These are phyloP conservation scores for Urtica urens DNA, from an alignment of 306 rosid genomes.

Conservation along the genomic window DNA sequence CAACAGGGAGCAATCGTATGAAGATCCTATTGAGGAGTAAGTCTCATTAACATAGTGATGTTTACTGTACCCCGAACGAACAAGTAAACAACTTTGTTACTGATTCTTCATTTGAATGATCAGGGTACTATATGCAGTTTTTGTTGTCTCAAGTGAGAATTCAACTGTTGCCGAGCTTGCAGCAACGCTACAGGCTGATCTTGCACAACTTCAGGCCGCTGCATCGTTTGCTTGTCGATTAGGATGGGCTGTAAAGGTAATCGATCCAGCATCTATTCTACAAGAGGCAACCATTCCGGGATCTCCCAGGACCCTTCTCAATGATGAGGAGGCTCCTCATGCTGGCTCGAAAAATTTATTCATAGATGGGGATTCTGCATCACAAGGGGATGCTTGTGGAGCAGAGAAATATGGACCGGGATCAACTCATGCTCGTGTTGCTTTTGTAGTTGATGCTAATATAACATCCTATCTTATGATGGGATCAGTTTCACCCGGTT, in stretches of 20 bases:
- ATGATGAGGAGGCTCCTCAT: conserved; percentile 52
- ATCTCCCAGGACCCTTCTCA: conserved; percentile 46
- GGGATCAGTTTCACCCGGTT: conserved; percentile 99
- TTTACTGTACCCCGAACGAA: conserved; percentile 8
- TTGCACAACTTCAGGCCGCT: conserved; percentile 82
- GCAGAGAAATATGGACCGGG: conserved; percentile 39
- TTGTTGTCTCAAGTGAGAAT: conserved; percentile 91
- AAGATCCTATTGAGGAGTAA: conserved; percentile 99
- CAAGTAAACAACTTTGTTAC: conserved; percentile 6
- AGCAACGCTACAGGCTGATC: conserved; percentile 76
- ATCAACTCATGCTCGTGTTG: conserved; percentile 58
- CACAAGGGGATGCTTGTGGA: conserved; percentile 48
- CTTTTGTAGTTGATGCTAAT: conserved; percentile 90
- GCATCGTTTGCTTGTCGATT: conserved; percentile 73
- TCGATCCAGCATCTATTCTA: conserved; percentile 67
- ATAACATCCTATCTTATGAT: conserved; percentile 97
- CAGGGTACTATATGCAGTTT: conserved; percentile 93
- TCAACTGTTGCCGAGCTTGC: conserved; percentile 87
- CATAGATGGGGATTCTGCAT: conserved; percentile 42
- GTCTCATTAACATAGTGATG: conserved; percentile 22
- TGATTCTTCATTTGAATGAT: conserved; percentile 8
- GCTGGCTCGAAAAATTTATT: conserved; percentile 38
- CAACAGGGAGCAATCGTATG: conserved; percentile 94
- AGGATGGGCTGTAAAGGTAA: conserved; percentile 88
- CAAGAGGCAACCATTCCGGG: conserved; percentile 37